Evolutionary conservation across 2,329 filamentous ascomycete genomes (phyloP).

Genomic region (Ilyonectria robusta): DNA sequence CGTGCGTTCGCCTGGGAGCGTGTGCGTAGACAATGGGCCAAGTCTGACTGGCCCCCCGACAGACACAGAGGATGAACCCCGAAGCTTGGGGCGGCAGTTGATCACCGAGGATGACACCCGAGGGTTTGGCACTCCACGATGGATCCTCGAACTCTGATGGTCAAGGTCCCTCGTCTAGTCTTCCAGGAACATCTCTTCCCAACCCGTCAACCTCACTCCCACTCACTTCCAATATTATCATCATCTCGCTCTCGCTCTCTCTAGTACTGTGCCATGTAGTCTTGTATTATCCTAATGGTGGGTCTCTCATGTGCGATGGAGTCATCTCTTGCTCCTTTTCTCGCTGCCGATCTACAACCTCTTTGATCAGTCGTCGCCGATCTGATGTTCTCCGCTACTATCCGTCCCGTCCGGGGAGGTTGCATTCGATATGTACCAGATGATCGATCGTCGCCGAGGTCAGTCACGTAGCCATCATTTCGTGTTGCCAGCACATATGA

Average conservation of each 20-base stretch:
- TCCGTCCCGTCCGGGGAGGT: not conserved
- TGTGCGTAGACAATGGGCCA: conserved; percentile 14
- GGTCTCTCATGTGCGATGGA: not conserved
- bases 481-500: conserved; percentile 1
- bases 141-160: not conserved
- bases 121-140: conserved; percentile 13
- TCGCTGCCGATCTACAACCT: conserved; percentile 22
- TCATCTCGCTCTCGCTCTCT: not conserved
- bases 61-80: conserved; percentile 8
- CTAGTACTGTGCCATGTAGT: not conserved
- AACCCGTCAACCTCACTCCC: not conserved
- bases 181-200: not conserved
- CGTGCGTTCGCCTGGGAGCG: conserved; percentile 2
- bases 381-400: conserved; percentile 21
- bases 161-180: not conserved
- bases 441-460: conserved; percentile 27
- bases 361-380: conserved; percentile 20
- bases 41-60: conserved; percentile 3
- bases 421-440: conserved; percentile 2
- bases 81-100: conserved; percentile 17
- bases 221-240: not conserved
- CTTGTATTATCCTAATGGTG: not conserved
- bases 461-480: conserved; percentile 7
- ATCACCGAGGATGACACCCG: conserved; percentile 3
- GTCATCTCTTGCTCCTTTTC: not conserved